Conservation (phyloP, 2,329 filamentous ascomycete genomes). For the Sporothrix luriei region DNA sequence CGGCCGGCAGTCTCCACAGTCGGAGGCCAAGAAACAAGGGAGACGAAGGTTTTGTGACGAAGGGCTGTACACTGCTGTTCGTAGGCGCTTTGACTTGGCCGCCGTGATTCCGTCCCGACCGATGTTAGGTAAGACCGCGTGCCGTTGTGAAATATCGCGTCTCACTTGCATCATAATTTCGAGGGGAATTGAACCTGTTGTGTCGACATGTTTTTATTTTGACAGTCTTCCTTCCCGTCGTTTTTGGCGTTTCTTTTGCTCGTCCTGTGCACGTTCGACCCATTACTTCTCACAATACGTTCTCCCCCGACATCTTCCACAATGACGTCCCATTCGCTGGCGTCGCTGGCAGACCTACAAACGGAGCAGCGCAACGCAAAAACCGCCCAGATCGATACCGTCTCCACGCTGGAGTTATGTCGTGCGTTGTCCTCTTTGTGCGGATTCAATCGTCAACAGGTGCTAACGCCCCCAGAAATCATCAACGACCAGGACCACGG, state of each 20-base stretch:
- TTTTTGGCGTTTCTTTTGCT: neutral
- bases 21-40: too few relatives aligned
- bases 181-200: too few relatives aligned
- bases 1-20: too few relatives aligned
- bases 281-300: too few relatives aligned
- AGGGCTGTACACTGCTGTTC: too few relatives aligned
- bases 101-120: neutral
- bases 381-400: constrained; percentile 44
- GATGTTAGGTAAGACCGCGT: neutral
- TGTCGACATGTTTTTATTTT: neutral
- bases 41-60: too few relatives aligned
- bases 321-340: constrained; percentile 36
- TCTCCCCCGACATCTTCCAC: neutral
- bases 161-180: neutral
- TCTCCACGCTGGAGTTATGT: constrained; percentile 47
- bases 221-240: too few relatives aligned
- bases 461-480: constrained; percentile 13
- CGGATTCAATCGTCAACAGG: too few relatives aligned
- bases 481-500: constrained; percentile 45
- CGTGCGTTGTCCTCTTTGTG: neutral
- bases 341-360: constrained; percentile 39
- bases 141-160: neutral
- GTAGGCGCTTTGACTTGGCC: neutral
- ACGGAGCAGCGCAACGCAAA: constrained; percentile 45
- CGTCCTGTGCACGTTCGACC: neutral